Base-by-base conservation (phyloP, 805 yeast species). In the Metschnikowia dekortorum region DNA sequence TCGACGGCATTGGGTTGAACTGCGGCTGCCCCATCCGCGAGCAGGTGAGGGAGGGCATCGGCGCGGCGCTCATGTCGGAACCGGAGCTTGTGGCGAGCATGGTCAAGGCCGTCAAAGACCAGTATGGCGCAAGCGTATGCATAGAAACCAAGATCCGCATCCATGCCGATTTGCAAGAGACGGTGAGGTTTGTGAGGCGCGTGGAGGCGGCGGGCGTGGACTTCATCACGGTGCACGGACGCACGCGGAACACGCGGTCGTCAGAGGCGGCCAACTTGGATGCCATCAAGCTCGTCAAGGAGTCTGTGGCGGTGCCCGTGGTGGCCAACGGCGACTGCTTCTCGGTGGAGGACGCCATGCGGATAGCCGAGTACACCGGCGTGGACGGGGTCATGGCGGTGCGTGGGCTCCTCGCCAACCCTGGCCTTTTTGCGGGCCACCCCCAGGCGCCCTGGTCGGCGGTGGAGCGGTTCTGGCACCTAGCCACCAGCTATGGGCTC, bases 291-390 rank as follows among this genome's bases (percentile, higher is more conserved):
- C 66, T 69, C 8, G 76, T 94, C 13, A 81, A 82, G 52, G 77
- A 78, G 18, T 67, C 73, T n/a, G 75, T 75, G 0, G 62, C 57
- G 3, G 82, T 85, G 0, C 98, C 97, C 0, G 90, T 94, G 1
- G 85, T 94, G n/a, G 97, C 98, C 2, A 94, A 94, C 62, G 99
- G 99, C n/a, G 98, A 94, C 67, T 91, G 96, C 61, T 86, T 86
- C 61, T 63, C 78, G 0, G 68, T 82, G 26, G 70, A 74, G 14
- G 96, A 89, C 63, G 84, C 87, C n/a, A 60, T 71, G 39, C 62
- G 65, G 16, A 91, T 92, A 29, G 80, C 81, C 0, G 69, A 78
- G 10, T 64, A 64, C 46, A 90, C 98, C 0, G 85, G 86, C 1
- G 89, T 82, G 38, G 94, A 89, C 63, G 99, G 98, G 7, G 87